phyloP scores from a whole-genome alignment of 208 protist genomes.

The Balamuthia mandrillaris region DNA sequence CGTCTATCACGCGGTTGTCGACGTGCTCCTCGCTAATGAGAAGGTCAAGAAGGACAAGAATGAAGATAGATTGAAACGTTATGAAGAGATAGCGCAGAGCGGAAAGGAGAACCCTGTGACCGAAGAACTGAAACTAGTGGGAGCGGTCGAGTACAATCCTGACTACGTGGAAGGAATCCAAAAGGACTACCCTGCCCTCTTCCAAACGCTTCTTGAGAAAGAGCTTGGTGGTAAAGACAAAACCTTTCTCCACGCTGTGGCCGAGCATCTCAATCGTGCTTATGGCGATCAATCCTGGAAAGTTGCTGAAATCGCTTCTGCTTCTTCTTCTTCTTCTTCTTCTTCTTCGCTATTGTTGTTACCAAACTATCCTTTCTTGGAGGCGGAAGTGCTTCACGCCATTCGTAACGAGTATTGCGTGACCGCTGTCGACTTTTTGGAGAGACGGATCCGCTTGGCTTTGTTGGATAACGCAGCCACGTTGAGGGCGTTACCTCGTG shows the following conservation, averaged over 20 bases:
- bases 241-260: not conserved
- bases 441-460: slow-evolving; percentile 83
- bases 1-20: slow-evolving; percentile 8
- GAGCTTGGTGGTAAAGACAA: not conserved
- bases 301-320: not conserved
- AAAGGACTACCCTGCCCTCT: not conserved
- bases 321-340: too few relatives aligned
- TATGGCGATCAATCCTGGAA: not conserved
- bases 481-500: slow-evolving; percentile 71
- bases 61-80: not conserved
- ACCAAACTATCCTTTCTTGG: slow-evolving; percentile 70
- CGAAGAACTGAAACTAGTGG: not conserved
- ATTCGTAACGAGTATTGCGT: slow-evolving; percentile 81
- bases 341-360: slow-evolving; percentile 15
- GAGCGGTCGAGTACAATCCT: not conserved
- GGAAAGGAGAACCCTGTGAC: not conserved
- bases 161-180: not conserved
- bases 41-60: too few relatives aligned
- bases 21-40: not conserved
- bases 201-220: not conserved
- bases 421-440: slow-evolving; percentile 83
- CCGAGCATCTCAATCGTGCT: too few relatives aligned
- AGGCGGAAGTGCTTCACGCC: slow-evolving; percentile 83
- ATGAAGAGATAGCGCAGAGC: not conserved
- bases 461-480: slow-evolving; percentile 80